phyloP scores from a whole-genome alignment of 495 filamentous ascomycete genomes.

The Penicillium cinerascens region DNA sequence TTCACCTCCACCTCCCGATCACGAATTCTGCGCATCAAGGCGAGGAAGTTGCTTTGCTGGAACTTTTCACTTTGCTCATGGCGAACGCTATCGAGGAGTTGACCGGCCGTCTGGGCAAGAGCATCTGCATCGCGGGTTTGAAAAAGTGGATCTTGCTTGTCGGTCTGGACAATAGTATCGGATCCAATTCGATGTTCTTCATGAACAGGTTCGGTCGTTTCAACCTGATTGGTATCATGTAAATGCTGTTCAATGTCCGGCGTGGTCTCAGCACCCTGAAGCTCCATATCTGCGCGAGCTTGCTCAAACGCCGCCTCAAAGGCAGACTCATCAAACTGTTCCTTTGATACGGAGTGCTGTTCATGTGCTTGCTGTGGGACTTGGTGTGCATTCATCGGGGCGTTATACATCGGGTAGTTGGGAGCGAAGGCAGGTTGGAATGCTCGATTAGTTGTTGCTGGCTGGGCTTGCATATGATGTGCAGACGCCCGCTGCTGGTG shows the following conservation, averaged over 20 bases:
- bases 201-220: constrained; percentile 4
- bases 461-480: constrained; percentile 20
- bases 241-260: constrained; percentile 6
- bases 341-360: constrained; percentile 18
- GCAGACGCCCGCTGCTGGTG: constrained; percentile 28
- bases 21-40: constrained; percentile 65
- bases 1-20: constrained; percentile 53
- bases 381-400: constrained; percentile 23
- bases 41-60: constrained; percentile 71
- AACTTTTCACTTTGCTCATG: constrained; percentile 70
- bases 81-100: constrained; percentile 65
- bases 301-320: constrained; percentile 63
- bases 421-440: constrained; percentile 36
- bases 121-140: constrained; percentile 55
- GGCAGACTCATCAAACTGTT: constrained; percentile 56
- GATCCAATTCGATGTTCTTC: constrained; percentile 48
- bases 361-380: constrained; percentile 21
- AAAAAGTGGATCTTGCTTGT: constrained; percentile 26
- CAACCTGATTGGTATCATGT: constrained; percentile 11
- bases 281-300: constrained; percentile 38
- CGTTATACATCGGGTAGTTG: constrained; percentile 23
- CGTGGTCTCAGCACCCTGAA: constrained; percentile 19
- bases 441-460: constrained; percentile 18
- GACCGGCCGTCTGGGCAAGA: constrained; percentile 65
- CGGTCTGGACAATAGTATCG: constrained; percentile 41